Conservation (phyloP, 495 filamentous ascomycete species). For the Tuber brumale region DNA sequence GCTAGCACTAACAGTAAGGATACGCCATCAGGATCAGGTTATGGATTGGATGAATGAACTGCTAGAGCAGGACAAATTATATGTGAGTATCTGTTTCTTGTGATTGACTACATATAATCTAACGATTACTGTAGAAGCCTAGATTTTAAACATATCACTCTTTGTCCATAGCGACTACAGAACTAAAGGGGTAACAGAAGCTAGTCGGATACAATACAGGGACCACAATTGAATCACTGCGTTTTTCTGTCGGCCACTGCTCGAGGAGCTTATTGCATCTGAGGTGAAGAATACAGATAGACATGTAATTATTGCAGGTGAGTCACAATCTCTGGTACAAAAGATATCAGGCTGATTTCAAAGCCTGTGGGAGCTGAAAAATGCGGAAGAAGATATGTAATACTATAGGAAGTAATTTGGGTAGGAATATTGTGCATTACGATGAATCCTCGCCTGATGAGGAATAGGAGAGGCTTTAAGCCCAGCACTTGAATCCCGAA, state of each 20-base stretch:
- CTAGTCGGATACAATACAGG: constrained; percentile 15
- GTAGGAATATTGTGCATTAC: no score
- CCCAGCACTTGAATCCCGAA: no score
- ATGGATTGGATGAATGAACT: constrained; percentile 36
- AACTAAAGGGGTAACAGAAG: no score
- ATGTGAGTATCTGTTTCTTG: constrained; percentile 14
- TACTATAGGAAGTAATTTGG: no score
- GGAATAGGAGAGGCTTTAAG: no score
- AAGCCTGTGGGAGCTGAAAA: no score
- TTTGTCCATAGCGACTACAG: constrained; percentile 5
- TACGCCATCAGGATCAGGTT: constrained; percentile 30
- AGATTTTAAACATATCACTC: constrained; percentile 31
- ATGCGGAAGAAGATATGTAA: no score
- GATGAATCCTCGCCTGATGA: no score
- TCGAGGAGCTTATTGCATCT: constrained; percentile 3
- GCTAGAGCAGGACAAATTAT: constrained; percentile 26
- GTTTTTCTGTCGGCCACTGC: neutral
- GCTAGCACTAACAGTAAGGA: constrained; percentile 4
- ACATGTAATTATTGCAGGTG: constrained; percentile 27
- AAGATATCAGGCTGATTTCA: neutral
- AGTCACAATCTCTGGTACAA: constrained; percentile 1
- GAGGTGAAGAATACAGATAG: constrained; percentile 15
- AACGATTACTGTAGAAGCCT: neutral
- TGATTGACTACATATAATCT: constrained; percentile 4
- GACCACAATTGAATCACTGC: neutral